Conservation (phyloP, 2,329 filamentous ascomycete species). For the Leptographium flavum region DNA sequence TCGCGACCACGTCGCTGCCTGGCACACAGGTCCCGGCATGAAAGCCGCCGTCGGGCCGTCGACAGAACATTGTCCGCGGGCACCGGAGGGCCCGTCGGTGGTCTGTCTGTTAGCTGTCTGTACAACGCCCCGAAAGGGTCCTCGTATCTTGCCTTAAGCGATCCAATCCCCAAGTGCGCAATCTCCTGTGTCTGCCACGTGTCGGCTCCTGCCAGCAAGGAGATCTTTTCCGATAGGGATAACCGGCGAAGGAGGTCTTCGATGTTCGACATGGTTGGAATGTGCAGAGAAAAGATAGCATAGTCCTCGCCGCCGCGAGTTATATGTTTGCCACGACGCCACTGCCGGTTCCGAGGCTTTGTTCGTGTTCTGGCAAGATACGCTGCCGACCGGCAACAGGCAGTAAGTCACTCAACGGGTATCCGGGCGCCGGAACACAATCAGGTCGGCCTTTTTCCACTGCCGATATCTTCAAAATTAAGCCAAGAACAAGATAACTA, state of each 20-base stretch:
- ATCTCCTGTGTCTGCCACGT: slow-evolving; percentile 17
- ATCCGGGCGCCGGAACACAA: no score
- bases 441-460: no score
- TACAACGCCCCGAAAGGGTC: no score
- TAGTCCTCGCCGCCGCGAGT: not conserved
- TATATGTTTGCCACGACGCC: no score
- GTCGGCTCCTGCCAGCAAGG: slow-evolving; percentile 5
- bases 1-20: slow-evolving; percentile 28
- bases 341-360: no score
- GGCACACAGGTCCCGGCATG: slow-evolving; percentile 33
- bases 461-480: no score
- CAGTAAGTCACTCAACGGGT: no score
- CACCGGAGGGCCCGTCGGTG: slow-evolving; percentile 57
- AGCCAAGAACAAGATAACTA: no score
- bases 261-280: not conserved
- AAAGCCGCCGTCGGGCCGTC: slow-evolving; percentile 54
- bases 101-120: no score
- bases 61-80: slow-evolving; percentile 55
- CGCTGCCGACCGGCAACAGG: no score
- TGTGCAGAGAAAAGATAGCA: not conserved
- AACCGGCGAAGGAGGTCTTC: not conserved
- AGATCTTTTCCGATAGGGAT: slow-evolving; percentile 6
- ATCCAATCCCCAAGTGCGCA: slow-evolving; percentile 15
- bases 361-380: no score
- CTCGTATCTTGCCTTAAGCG: no score